Conservation (phyloP, 2,329 filamentous ascomycete genomes). For the Colletotrichum theobromicola region DNA sequence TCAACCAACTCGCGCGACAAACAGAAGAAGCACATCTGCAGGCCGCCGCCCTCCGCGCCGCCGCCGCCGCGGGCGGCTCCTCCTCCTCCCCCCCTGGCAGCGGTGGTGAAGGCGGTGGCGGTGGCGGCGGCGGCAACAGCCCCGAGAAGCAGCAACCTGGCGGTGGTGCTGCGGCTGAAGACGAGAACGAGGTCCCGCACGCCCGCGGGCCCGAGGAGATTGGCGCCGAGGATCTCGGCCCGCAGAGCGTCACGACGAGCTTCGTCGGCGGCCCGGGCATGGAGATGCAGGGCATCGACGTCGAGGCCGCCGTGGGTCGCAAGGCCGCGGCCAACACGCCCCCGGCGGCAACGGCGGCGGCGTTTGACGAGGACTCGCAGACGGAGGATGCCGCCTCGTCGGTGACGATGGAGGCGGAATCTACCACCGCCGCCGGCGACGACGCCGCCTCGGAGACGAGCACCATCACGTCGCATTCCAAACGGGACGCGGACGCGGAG, state of each 20-base stretch:
- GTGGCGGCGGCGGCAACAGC: neutral
- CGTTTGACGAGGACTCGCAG: constrained; percentile 27
- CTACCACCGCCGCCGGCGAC: constrained; percentile 22
- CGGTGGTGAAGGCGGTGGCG: constrained; percentile 21
- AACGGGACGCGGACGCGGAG: constrained; percentile 60
- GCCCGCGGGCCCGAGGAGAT: constrained; percentile 85
- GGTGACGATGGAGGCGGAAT: constrained; percentile 6
- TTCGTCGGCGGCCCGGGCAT: constrained; percentile 44
- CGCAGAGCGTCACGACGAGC: constrained; percentile 58
- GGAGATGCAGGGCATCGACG: constrained; percentile 61
- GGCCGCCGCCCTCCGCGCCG: constrained; percentile 12
- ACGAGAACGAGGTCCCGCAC: constrained; percentile 74
- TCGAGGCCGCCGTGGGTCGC: constrained; percentile 66
- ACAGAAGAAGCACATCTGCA: constrained; percentile 24
- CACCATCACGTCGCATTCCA: constrained; percentile 46
- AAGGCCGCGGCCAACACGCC: constrained; percentile 36
- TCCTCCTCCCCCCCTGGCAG: neutral
- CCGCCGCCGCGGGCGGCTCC: neutral
- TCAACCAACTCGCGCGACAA: constrained; percentile 59
- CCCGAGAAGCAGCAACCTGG: constrained; percentile 22
- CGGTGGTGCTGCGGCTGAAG: constrained; percentile 44
- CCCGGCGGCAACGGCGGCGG: constrained; percentile 25
- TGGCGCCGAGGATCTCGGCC: constrained; percentile 85
- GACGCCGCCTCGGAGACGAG: constrained; percentile 35
- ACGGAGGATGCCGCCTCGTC: constrained; percentile 18